Base-by-base conservation (phyloP, 208 protist species). In the Trypanosoma platydactyli region DNA sequence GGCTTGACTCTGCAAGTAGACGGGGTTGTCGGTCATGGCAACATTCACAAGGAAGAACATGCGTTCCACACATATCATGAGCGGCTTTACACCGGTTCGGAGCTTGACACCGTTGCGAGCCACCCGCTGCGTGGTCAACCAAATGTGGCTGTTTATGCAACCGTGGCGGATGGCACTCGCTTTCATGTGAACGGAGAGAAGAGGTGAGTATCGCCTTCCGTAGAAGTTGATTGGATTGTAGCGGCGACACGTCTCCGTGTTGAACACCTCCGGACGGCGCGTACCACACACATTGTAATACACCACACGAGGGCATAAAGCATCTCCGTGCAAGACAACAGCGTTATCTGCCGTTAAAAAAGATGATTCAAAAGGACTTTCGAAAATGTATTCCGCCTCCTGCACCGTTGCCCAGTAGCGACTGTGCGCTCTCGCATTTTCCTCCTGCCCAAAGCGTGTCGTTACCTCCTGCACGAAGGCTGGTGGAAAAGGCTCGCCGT, bases 221-320 rank as follows among this genome's bases (percentile, higher is more conserved):
- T 61, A 41, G 51, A 76, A 82, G 57, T 91, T 94, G 18, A 80
- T 64, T 9, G 88, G 80, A 50, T 80, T 68, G 62, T 94, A 94
- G 29, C 81, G 84, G 42, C 56, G 51, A 35, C 88, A 94, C 27
- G 68, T 77, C 16, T 27, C 16, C 0, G 45, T 18, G 18, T 60
- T 78, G 50, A 88, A 93, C 16, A 63, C 57, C 0, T 38, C 16
- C 0, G 83, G 82, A 13, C 66, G n/a, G 4, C 29, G 12, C 0
- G 82, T 84, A 13, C 68, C 79, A 29, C 55, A 62, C 1, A 83
- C 78, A 68, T 91, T 85, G 66, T 86, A 91, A 50, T 86, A 79
- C 1, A 38, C 3, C 18, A 86, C 22, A 0, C 33, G 55, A 4
- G 41, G 66, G 66, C 20, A 46, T 30, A 63, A 41, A 24, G 22